Conservation (phyloP, 768 basidiomycete species). For the Agrocybe pediades region DNA sequence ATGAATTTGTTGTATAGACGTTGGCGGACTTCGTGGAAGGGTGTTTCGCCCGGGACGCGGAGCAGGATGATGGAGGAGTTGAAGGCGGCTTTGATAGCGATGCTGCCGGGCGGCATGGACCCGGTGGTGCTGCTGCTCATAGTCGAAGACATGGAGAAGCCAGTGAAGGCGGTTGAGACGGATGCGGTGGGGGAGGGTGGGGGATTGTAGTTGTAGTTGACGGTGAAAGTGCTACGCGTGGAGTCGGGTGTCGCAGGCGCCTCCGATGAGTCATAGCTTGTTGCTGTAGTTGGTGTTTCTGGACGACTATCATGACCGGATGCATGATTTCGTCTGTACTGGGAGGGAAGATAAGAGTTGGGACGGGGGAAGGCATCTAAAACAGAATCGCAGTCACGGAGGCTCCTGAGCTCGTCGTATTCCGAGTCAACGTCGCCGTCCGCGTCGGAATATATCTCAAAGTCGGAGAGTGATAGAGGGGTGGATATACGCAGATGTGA, state of each 20-base stretch:
- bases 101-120: conserved; percentile 29
- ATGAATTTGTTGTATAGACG: conserved; percentile 65
- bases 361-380: conserved; percentile 46
- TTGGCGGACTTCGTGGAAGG: conserved; percentile 52
- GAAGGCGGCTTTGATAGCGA: conserved; percentile 68
- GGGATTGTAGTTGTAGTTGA: conserved; percentile 12
- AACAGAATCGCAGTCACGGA: conserved; percentile 18
- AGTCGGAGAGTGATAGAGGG: conserved; percentile 29
- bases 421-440: conserved; percentile 30
- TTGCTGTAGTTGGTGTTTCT: conserved; percentile 27
- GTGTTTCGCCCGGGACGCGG: conserved; percentile 44
- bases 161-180: conserved; percentile 17
- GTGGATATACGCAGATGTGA: conserved; percentile 32
- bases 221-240: conserved; percentile 12
- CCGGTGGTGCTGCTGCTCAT: conserved; percentile 27
- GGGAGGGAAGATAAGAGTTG: conserved; percentile 32
- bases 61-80: conserved; percentile 62
- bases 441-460: conserved; percentile 16
- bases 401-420: background rate
- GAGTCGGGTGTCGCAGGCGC: conserved; percentile 11
- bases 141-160: conserved; percentile 3
- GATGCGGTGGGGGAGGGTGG: conserved; percentile 40
- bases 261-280: background rate
- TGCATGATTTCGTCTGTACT: conserved; percentile 18
- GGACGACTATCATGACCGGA: conserved; percentile 29